phyloP scores from a whole-genome alignment of 441 rosid species.

The Croton setiger region DNA sequence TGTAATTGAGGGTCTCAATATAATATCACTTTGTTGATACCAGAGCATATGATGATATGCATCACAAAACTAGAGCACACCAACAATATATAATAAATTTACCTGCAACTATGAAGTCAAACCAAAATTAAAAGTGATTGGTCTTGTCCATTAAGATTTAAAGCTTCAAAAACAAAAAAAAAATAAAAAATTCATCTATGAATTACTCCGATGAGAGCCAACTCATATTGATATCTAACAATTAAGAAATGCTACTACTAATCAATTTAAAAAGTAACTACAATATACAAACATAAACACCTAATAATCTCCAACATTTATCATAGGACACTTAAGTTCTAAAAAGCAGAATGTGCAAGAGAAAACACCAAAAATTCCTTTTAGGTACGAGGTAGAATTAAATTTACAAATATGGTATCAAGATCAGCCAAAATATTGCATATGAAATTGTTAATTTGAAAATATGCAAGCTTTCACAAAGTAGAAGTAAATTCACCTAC shows the following conservation, averaged over 20 bases:
- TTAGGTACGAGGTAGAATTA: too few relatives aligned
- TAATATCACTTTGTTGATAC: neutral
- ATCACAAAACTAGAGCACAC: neutral
- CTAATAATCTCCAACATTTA: neutral
- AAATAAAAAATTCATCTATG: neutral
- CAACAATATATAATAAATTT: neutral
- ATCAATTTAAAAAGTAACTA: constrained; percentile 1
- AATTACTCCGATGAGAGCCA: neutral
- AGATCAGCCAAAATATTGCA: too few relatives aligned
- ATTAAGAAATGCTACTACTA: neutral
- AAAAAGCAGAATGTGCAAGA: too few relatives aligned
- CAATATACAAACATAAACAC: neutral
- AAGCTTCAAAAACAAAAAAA: neutral
- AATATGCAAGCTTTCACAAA: neutral
- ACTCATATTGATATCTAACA: neutral
- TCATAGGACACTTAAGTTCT: neutral
- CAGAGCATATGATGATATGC: neutral
- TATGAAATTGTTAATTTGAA: too few relatives aligned
- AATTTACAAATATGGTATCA: too few relatives aligned
- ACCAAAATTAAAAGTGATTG: neutral
- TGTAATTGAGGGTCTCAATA: neutral
- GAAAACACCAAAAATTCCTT: too few relatives aligned
- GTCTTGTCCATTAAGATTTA: neutral
- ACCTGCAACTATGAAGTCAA: neutral
- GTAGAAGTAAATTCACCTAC: constrained; percentile 31